A percentile compares a stretch with the other conserved stretches of the same genome.
Conservation (phyloP, 305 asterid genomes). For the Andrographis paniculata region DNA sequence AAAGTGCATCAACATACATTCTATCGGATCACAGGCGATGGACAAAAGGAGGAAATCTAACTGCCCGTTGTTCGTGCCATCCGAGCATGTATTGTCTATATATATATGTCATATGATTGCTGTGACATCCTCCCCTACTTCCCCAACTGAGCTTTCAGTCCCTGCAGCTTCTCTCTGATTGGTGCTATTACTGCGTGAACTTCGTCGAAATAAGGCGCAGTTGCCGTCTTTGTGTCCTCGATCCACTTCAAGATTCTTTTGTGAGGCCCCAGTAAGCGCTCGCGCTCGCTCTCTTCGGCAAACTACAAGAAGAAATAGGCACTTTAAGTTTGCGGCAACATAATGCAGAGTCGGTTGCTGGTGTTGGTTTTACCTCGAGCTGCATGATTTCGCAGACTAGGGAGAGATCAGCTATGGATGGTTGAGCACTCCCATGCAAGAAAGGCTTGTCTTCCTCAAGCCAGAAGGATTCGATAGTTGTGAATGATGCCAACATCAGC, state of each 20-base stretch:
- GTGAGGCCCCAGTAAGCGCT: slow-evolving; percentile 51
- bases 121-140: too few relatives aligned
- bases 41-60: too few relatives aligned
- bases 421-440: slow-evolving; percentile 55
- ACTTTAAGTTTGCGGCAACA: too few relatives aligned
- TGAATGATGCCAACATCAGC: slow-evolving; percentile 45
- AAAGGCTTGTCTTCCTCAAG: slow-evolving; percentile 51
- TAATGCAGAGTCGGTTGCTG: neutral
- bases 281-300: slow-evolving; percentile 37
- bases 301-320: slow-evolving; percentile 17
- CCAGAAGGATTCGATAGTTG: slow-evolving; percentile 57
- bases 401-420: slow-evolving; percentile 78
- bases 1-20: too few relatives aligned
- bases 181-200: slow-evolving; percentile 32
- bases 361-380: slow-evolving; percentile 52
- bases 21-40: too few relatives aligned
- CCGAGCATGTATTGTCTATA: too few relatives aligned
- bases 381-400: slow-evolving; percentile 73
- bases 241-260: slow-evolving; percentile 63
- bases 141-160: slow-evolving; percentile 21
- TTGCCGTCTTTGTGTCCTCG: slow-evolving; percentile 59
- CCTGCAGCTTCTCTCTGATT: slow-evolving; percentile 36
- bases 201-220: slow-evolving; percentile 71
- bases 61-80: too few relatives aligned
- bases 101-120: too few relatives aligned